A percentile compares a stretch with the other conserved stretches of the same genome.
These are phyloP conservation scores for Uromyces viciae-fabae DNA, from an alignment of 1,284 basidiomycete genomes.

Conservation along the genomic window DNA sequence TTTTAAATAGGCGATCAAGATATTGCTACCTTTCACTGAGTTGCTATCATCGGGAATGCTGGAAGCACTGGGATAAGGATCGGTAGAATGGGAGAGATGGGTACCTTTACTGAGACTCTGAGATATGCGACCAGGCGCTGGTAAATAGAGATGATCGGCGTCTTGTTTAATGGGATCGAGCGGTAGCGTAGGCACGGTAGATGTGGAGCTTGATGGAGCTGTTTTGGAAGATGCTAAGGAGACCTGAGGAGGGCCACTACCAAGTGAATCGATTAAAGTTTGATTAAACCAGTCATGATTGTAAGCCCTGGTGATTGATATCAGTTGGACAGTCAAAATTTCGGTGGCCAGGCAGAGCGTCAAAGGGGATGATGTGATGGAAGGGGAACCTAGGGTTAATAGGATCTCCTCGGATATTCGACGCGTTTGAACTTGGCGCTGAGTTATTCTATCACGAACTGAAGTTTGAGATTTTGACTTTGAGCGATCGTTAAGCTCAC, in stretches of 20 bases:
- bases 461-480: slow-evolving; percentile 19
- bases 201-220: neutral
- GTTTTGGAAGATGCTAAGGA: neutral
- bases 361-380: slow-evolving; percentile 32
- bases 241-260: slow-evolving; percentile 3
- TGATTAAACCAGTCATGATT: slow-evolving; percentile 35
- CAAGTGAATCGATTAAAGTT: slow-evolving; percentile 16
- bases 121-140: neutral
- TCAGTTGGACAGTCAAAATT: slow-evolving; percentile 35
- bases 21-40: slow-evolving; percentile 7
- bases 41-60: slow-evolving; percentile 5
- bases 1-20: slow-evolving; percentile 33
- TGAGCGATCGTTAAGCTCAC: slow-evolving; percentile 17
- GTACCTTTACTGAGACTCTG: neutral
- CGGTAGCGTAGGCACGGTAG: neutral
- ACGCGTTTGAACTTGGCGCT: slow-evolving; percentile 20
- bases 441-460: neutral
- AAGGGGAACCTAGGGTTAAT: slow-evolving; percentile 27
- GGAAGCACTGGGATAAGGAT: neutral
- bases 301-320: slow-evolving; percentile 4
- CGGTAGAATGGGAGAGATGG: neutral
- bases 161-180: slow-evolving; percentile 16
- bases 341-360: slow-evolving; percentile 28
- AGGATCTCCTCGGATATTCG: slow-evolving; percentile 41
- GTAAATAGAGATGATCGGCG: neutral